Evolutionary conservation across 2,329 filamentous ascomycete species (phyloP).

Genomic region (Diaporthe velutina): DNA sequence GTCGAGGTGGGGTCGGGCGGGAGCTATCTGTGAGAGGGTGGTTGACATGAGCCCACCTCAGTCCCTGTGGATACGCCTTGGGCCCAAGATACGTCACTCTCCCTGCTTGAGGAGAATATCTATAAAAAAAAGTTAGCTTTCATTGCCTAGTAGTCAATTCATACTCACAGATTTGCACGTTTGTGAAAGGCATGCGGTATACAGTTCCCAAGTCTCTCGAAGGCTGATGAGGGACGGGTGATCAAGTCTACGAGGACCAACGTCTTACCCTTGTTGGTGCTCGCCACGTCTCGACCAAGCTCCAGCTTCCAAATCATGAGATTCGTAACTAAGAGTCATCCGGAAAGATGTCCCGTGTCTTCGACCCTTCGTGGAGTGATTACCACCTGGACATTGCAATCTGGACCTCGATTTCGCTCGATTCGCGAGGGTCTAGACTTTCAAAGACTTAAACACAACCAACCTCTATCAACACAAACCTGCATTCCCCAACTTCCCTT

Average conservation of each 20-base stretch:
- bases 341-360: background rate
- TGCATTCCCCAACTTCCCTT: background rate
- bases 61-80: background rate
- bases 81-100: conserved; percentile 5
- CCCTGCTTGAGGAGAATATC: background rate
- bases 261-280: background rate
- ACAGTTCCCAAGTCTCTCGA: background rate
- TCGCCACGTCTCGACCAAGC: background rate
- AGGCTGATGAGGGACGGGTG: background rate
- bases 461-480: too few relatives aligned
- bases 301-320: background rate
- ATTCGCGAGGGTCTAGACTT: background rate
- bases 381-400: background rate
- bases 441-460: background rate
- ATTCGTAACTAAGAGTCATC: background rate
- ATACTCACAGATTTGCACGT: too few relatives aligned
- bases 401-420: too few relatives aligned
- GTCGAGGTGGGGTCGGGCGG: conserved; percentile 35
- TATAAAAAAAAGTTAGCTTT: background rate
- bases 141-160: background rate
- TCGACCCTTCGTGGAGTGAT: background rate
- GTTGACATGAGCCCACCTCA: background rate
- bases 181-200: background rate
- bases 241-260: background rate
- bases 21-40: background rate